phyloP scores from a whole-genome alignment of 2,329 filamentous ascomycete species.

The Fusarium neocosmosporiellum region DNA sequence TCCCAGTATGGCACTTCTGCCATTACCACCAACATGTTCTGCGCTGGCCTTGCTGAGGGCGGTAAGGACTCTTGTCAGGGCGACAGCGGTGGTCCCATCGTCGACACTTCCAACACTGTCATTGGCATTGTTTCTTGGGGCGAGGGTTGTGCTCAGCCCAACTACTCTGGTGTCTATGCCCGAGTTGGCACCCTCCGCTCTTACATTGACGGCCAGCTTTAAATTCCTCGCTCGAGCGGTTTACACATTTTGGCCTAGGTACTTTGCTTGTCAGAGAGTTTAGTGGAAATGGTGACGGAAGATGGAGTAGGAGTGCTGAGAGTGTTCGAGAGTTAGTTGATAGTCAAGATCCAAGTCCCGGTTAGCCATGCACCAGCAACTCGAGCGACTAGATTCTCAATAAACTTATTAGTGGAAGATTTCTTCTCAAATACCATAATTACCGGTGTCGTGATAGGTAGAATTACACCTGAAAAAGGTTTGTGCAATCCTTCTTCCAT shows the following conservation, averaged over 20 bases:
- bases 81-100: constrained; percentile 48
- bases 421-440: neutral
- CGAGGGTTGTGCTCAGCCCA: constrained; percentile 42
- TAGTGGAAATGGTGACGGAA: neutral
- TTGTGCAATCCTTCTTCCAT: neutral
- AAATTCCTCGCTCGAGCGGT: neutral
- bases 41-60: constrained; percentile 43
- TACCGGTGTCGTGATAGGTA: neutral
- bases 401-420: neutral
- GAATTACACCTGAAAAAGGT: neutral
- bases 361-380: neutral
- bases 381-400: neutral
- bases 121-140: constrained; percentile 48
- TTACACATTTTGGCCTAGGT: neutral
- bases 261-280: neutral
- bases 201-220: constrained; percentile 43
- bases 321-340: neutral
- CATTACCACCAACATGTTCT: constrained; percentile 48
- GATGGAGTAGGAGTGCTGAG: neutral
- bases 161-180: constrained; percentile 45
- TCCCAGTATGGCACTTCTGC: constrained; percentile 35
- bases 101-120: constrained; percentile 38
- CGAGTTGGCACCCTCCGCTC: constrained; percentile 39
- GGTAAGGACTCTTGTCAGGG: constrained; percentile 49
- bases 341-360: neutral